A percentile compares a stretch with the other conserved stretches of the same genome.
These are phyloP conservation scores for Marasmius sp. DNA, from an alignment of 1,284 basidiomycete species.

Conservation along the genomic window DNA sequence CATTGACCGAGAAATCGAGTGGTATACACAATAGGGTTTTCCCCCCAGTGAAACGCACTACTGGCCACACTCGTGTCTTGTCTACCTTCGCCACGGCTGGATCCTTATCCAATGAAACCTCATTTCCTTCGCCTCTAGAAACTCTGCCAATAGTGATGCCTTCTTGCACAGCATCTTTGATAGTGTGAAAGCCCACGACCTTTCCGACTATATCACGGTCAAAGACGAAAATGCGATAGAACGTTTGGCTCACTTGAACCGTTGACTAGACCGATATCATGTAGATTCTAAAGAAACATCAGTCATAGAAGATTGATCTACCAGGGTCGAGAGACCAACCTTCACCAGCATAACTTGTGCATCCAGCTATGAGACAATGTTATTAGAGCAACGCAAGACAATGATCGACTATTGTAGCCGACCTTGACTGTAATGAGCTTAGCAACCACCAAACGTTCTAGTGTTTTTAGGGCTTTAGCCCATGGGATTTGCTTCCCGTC, in stretches of 20 bases:
- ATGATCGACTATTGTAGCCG: not conserved
- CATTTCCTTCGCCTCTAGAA: not conserved
- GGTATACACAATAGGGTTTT: constrained; percentile 47
- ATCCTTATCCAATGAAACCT: not conserved
- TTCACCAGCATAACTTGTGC: constrained; percentile 77
- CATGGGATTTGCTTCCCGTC: constrained; percentile 24
- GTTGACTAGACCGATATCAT: constrained; percentile 82
- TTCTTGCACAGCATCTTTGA: constrained; percentile 28
- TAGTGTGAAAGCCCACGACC: constrained; percentile 58
- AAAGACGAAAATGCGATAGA: not conserved
- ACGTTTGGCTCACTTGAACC: constrained; percentile 46
- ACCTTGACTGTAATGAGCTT: constrained; percentile 35
- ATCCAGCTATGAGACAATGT: constrained; percentile 42
- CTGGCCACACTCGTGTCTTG: constrained; percentile 44
- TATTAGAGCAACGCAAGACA: not conserved
- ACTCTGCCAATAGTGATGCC: constrained; percentile 26
- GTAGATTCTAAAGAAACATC: constrained; percentile 40
- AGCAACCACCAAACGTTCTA: constrained; percentile 37
- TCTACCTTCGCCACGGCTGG: constrained; percentile 12
- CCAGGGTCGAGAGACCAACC: constrained; percentile 20
- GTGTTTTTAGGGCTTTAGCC: constrained; percentile 25
- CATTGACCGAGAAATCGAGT: constrained; percentile 56
- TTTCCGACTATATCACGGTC: constrained; percentile 51
- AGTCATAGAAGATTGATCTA: not conserved
- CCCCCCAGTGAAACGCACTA: constrained; percentile 54